Conservation (phyloP, 2,329 filamentous ascomycete genomes). For the Aspergillus costaricaensis region DNA sequence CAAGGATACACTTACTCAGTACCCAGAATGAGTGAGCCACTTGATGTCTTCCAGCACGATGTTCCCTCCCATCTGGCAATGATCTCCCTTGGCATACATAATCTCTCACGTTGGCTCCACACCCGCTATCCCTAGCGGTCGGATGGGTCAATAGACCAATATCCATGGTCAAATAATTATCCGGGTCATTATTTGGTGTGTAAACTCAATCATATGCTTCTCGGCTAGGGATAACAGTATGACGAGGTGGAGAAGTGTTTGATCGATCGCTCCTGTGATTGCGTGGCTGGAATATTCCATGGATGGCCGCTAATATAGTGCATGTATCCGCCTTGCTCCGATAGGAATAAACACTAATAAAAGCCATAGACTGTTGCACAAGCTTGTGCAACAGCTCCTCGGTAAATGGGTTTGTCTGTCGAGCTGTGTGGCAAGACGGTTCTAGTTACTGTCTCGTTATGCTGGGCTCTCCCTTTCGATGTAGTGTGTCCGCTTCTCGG, state of each 20-base stretch:
- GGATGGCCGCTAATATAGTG: background rate
- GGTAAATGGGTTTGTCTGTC: background rate
- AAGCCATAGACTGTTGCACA: background rate
- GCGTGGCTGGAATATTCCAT: background rate
- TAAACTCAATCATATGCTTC: background rate
- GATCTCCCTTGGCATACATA: conserved; percentile 1
- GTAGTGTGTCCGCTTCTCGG: background rate
- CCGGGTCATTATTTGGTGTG: background rate
- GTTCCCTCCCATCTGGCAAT: background rate
- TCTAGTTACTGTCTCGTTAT: too few species aligned
- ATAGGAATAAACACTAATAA: background rate
- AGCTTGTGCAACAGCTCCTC: background rate
- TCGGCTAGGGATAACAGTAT: background rate
- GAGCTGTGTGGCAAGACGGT: background rate
- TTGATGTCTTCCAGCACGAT: conserved; percentile 1
- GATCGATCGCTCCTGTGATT: background rate
- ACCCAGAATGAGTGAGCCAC: background rate
- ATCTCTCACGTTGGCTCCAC: background rate
- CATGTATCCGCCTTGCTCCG: background rate
- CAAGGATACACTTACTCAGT: background rate
- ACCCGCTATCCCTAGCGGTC: background rate
- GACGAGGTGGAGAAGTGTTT: background rate
- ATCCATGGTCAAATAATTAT: background rate
- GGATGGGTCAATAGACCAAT: background rate
- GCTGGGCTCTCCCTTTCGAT: too few species aligned